phyloP scores from a whole-genome alignment of 306 rosid species.

The Hippophae gyantsensis region DNA sequence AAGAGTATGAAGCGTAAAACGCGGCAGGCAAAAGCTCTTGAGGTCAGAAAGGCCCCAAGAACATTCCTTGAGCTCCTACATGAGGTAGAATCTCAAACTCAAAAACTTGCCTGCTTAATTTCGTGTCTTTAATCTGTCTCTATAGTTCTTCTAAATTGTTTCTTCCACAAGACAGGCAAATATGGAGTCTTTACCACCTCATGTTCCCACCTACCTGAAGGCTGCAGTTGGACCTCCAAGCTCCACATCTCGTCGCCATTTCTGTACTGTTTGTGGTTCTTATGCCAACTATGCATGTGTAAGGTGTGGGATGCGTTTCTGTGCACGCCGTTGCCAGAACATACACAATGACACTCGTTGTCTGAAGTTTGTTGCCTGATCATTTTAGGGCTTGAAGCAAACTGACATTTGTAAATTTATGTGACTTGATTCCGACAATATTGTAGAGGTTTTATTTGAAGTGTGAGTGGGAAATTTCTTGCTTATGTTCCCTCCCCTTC shows the following conservation, averaged over 20 bases:
- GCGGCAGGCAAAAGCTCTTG: constrained; percentile 93
- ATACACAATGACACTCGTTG: constrained; percentile 97
- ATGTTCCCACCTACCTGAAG: constrained; percentile 76
- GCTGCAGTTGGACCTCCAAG: constrained; percentile 97
- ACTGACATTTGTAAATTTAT: neutral
- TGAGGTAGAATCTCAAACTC: constrained; percentile 42
- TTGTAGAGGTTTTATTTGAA: too few species aligned
- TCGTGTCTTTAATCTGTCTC: neutral
- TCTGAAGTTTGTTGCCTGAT: constrained; percentile 86
- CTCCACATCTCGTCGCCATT: constrained; percentile 75
- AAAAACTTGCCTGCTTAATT: neutral
- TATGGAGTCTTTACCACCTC: constrained; percentile 68
- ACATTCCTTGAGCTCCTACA: constrained; percentile 87
- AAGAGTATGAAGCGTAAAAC: constrained; percentile 89
- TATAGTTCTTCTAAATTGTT: neutral
- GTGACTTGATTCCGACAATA: neutral
- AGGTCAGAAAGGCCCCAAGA: constrained; percentile 85
- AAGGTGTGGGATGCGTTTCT: constrained; percentile 88
- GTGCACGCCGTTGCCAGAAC: constrained; percentile 75
- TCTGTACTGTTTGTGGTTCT: constrained; percentile 86
- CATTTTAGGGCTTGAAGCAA: neutral
- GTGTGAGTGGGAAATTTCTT: too few species aligned
- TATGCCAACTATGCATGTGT: constrained; percentile 73
- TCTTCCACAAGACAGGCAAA: constrained; percentile 49
- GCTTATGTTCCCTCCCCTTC: too few species aligned